phyloP scores from a whole-genome alignment of 1,139 yeast genomes.

The Blastobotrys arbuscula region DNA sequence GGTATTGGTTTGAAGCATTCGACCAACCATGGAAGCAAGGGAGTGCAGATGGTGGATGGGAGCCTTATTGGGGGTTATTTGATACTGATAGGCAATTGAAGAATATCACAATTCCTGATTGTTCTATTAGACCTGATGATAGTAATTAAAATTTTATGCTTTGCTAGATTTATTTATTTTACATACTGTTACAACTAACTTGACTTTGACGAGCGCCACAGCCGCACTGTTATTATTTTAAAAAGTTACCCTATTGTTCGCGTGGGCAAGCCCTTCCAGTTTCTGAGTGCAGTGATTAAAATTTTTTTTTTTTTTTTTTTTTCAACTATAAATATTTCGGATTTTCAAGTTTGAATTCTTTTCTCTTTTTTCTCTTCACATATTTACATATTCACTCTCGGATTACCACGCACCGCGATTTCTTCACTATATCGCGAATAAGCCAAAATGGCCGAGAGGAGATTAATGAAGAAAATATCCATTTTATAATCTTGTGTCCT shows the following conservation, averaged over 20 bases:
- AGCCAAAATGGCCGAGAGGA: conserved; percentile 35
- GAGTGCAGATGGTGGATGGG: conserved; percentile 54
- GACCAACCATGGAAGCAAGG: conserved; percentile 60
- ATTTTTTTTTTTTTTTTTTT: background rate
- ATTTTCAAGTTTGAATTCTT: too few species aligned
- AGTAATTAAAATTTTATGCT: background rate
- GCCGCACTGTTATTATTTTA: background rate
- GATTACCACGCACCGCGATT: conserved; percentile 30
- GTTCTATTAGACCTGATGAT: conserved; percentile 15
- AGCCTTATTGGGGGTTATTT: conserved; percentile 68
- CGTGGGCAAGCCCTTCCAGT: background rate
- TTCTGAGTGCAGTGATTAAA: background rate
- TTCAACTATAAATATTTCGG: background rate
- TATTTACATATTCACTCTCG: conserved; percentile 26
- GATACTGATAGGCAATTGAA: conserved; percentile 44
- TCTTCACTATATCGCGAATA: conserved; percentile 22
- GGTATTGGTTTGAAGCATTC: conserved; percentile 67
- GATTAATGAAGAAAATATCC: conserved; percentile 19
- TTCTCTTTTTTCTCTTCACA: conserved; percentile 18
- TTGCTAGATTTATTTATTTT: background rate
- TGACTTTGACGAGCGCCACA: too few species aligned
- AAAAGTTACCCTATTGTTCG: background rate
- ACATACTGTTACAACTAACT: background rate
- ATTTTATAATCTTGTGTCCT: conserved; percentile 13
- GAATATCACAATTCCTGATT: conserved; percentile 28